phyloP scores from a whole-genome alignment of 2,329 filamentous ascomycete genomes.

The Mollisiaceae sp. region DNA sequence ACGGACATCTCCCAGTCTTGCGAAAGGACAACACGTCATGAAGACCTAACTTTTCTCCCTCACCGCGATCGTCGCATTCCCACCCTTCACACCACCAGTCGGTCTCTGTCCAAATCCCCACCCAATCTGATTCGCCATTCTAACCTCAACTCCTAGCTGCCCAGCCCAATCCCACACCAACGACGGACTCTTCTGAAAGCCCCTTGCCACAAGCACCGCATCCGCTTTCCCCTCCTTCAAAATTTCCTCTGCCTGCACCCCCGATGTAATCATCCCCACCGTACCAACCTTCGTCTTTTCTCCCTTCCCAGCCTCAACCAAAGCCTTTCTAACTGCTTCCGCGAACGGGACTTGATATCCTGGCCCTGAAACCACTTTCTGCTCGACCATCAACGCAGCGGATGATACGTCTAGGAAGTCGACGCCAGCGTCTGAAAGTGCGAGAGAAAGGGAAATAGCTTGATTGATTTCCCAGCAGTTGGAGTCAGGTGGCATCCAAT shows the following conservation, averaged over 20 bases:
- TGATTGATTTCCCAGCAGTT: constrained; percentile 71
- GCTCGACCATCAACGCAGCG: constrained; percentile 60
- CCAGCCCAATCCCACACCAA: constrained; percentile 62
- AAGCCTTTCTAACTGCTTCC: constrained; percentile 69
- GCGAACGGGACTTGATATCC: constrained; percentile 76
- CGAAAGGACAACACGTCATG: neutral
- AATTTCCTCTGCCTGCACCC: constrained; percentile 52
- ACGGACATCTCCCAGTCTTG: neutral
- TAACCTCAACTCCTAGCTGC: constrained; percentile 54
- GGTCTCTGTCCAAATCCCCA: constrained; percentile 54
- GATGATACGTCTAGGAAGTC: constrained; percentile 77
- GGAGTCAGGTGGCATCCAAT: constrained; percentile 68
- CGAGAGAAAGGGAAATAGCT: constrained; percentile 63
- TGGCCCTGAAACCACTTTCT: constrained; percentile 62
- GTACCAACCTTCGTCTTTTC: constrained; percentile 55
- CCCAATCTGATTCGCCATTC: constrained; percentile 58
- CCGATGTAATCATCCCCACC: constrained; percentile 56
- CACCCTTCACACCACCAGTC: constrained; percentile 12
- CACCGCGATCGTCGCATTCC: neutral
- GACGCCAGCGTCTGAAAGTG: constrained; percentile 67
- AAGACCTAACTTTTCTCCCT: neutral
- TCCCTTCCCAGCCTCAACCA: constrained; percentile 52
- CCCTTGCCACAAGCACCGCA: constrained; percentile 54
- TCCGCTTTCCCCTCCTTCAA: constrained; percentile 48
- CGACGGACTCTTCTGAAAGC: constrained; percentile 63